Conservation (phyloP, 306 rosid genomes). For the Fagus sylvatica region DNA sequence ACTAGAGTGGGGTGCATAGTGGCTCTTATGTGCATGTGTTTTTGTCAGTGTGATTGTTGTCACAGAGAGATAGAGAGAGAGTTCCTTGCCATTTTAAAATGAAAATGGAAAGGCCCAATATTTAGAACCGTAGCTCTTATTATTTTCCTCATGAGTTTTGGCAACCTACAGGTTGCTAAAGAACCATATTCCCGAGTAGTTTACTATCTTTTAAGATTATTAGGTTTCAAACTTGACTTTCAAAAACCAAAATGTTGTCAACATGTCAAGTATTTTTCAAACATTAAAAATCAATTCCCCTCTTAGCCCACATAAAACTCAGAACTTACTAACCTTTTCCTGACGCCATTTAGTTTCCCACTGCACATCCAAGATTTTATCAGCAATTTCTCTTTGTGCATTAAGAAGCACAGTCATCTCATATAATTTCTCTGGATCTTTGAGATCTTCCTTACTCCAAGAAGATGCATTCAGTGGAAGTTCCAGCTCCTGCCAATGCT, state of each 20-base stretch:
- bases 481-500: conserved; percentile 68
- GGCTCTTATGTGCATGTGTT: neutral
- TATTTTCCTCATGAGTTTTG: neutral
- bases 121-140: neutral
- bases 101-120: neutral
- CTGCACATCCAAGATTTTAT: conserved; percentile 84
- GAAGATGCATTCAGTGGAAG: conserved; percentile 90
- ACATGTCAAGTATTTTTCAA: neutral
- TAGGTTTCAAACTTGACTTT: neutral
- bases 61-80: neutral
- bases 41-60: neutral
- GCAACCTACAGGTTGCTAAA: neutral
- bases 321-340: conserved; percentile 63
- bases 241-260: neutral
- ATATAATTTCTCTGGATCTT: conserved; percentile 70
- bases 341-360: conserved; percentile 95
- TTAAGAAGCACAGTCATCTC: conserved; percentile 96
- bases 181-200: neutral
- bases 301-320: conserved; percentile 1
- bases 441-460: conserved; percentile 88
- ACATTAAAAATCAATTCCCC: conserved; percentile 3
- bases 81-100: neutral
- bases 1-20: neutral
- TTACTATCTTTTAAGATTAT: neutral
- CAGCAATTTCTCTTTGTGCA: conserved; percentile 91